These are phyloP conservation scores for Torulaspora globosa DNA, from an alignment of 1,139 yeast species.

Conservation along the genomic window DNA sequence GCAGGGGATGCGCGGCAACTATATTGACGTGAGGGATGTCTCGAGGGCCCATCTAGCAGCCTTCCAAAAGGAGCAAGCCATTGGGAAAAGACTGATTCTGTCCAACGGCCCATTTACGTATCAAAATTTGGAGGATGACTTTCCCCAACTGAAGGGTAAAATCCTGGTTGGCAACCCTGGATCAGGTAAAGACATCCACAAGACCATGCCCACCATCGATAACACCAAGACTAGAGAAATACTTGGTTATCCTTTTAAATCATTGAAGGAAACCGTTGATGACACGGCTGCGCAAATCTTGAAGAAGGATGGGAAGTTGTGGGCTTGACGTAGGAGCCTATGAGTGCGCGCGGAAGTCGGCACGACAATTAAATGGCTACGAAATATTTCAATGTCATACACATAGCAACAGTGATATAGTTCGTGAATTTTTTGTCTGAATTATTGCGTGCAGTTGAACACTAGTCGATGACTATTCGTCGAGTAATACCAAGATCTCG, in stretches of 20 bases:
- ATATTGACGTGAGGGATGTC: conserved; percentile 26
- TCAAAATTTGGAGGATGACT: conserved; percentile 38
- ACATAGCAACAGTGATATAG: conserved; percentile 45
- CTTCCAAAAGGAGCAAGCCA: conserved; percentile 19
- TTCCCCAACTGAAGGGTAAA: conserved; percentile 39
- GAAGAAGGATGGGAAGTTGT: conserved; percentile 16
- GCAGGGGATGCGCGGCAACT: conserved; percentile 13
- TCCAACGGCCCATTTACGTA: conserved; percentile 33
- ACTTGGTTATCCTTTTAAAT: conserved; percentile 41
- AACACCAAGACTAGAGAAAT: conserved; percentile 36
- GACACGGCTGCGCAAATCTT: conserved; percentile 45
- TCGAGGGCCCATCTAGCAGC: conserved; percentile 25
- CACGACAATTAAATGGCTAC: conserved; percentile 40
- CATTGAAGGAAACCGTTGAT: conserved; percentile 39
- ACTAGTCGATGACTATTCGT: neutral
- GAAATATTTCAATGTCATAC: conserved; percentile 50
- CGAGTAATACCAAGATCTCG: neutral
- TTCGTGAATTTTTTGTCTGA: no score
- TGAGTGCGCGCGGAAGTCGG: conserved; percentile 38
- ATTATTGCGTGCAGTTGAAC: no score
- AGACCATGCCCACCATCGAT: conserved; percentile 17
- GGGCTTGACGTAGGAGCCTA: conserved; percentile 35
- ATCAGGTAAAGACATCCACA: conserved; percentile 16
- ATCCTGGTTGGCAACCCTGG: conserved; percentile 16
- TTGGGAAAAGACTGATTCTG: conserved; percentile 26